Conservation (phyloP, 768 basidiomycete genomes). For the Cyathus striatus region DNA sequence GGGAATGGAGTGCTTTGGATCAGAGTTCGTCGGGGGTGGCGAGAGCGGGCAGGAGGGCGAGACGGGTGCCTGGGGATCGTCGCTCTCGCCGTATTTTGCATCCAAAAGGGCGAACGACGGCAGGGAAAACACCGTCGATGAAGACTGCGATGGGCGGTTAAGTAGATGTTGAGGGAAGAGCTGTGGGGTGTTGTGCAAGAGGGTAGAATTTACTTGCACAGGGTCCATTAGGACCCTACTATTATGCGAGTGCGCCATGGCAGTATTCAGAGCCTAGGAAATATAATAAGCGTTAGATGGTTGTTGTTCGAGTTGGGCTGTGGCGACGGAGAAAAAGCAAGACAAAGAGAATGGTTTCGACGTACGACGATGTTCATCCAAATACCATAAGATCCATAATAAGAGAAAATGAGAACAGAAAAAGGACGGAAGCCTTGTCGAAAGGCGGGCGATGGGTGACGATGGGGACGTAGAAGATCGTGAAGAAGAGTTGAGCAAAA, state of each 20-base stretch:
- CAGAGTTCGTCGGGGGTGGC: slow-evolving; percentile 39
- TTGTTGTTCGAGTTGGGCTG: not conserved
- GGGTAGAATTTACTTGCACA: slow-evolving; percentile 1
- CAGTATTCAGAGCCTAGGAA: slow-evolving; percentile 9
- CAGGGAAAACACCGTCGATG: slow-evolving; percentile 9
- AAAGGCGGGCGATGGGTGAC: not conserved
- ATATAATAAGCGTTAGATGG: slow-evolving; percentile 7
- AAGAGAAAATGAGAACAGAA: not conserved
- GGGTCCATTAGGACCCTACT: slow-evolving; percentile 4
- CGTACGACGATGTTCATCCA: slow-evolving; percentile 13
- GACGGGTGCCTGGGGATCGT: too few species aligned
- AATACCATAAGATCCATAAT: slow-evolving; percentile 7
- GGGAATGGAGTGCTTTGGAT: slow-evolving; percentile 27
- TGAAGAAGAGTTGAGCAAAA: not conserved
- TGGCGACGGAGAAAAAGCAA: not conserved
- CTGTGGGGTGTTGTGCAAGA: slow-evolving; percentile 1
- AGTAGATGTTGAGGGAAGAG: not conserved
- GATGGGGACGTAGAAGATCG: not conserved
- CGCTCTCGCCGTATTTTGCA: too few species aligned
- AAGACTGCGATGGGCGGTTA: not conserved
- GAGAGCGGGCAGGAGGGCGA: slow-evolving; percentile 27
- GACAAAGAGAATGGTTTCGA: slow-evolving; percentile 3
- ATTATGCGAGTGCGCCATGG: slow-evolving; percentile 9
- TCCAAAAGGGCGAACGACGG: too few species aligned
- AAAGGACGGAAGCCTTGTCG: not conserved